phyloP scores from a whole-genome alignment of 352 stramenopile genomes.

The Pythium insidiosum region DNA sequence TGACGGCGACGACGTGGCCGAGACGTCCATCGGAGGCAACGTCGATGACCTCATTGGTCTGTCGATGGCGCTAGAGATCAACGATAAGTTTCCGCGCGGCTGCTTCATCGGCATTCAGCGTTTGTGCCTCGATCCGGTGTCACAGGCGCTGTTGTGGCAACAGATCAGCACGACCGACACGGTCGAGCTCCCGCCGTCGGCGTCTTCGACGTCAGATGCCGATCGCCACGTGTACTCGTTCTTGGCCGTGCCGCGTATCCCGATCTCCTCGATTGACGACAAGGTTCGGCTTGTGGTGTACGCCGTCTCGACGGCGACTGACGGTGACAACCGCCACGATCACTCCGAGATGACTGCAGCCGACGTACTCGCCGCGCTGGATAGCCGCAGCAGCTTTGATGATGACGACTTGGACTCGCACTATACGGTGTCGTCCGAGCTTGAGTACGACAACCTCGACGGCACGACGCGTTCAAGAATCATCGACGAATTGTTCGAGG shows the following conservation, averaged over 20 bases:
- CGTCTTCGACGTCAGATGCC: too few relatives aligned
- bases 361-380: constrained; percentile 59
- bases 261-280: constrained; percentile 41
- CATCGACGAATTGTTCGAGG: constrained; percentile 79
- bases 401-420: constrained; percentile 13
- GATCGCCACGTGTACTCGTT: constrained; percentile 74
- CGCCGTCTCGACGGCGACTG: constrained; percentile 38
- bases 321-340: constrained; percentile 19
- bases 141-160: constrained; percentile 38
- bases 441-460: constrained; percentile 2
- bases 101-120: constrained; percentile 80
- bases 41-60: constrained; percentile 30
- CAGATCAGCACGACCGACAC: constrained; percentile 82
- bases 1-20: too few relatives aligned
- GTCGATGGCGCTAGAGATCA: constrained; percentile 79
- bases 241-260: constrained; percentile 71
- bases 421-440: constrained; percentile 2
- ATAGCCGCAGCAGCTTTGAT: constrained; percentile 38
- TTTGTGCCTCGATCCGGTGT: constrained; percentile 30
- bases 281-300: constrained; percentile 78
- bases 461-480: constrained; percentile 26
- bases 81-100: constrained; percentile 59
- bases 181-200: too few relatives aligned
- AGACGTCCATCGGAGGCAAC: too few relatives aligned
- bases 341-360: constrained; percentile 76